Evolutionary conservation across 768 basidiomycete genomes (phyloP).

Genomic region (Macrolepiota dolichaula): DNA sequence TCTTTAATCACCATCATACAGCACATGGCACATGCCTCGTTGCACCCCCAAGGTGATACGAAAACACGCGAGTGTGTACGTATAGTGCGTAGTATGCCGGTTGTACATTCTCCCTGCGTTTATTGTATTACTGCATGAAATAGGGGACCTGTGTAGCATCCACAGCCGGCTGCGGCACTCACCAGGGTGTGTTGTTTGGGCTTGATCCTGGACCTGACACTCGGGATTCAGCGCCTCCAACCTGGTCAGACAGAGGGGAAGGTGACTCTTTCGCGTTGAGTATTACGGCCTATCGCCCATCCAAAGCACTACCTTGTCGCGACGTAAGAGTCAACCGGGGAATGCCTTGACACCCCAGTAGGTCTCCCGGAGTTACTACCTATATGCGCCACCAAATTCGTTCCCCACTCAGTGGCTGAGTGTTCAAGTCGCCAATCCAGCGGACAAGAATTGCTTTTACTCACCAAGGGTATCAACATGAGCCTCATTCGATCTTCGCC

Average conservation of each 20-base stretch:
- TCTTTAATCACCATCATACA: neutral
- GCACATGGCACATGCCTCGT: slow-evolving; percentile 1
- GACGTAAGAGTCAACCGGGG: neutral
- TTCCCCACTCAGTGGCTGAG: neutral
- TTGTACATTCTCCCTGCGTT: neutral
- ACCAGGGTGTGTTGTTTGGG: neutral
- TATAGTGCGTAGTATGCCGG: neutral
- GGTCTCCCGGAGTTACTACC: neutral
- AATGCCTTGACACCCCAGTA: neutral
- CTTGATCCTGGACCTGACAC: neutral
- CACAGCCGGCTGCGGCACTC: neutral
- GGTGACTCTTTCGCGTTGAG: neutral
- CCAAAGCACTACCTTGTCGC: neutral
- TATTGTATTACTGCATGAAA: neutral
- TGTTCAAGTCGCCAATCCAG: neutral
- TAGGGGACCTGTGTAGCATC: neutral
- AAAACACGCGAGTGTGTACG: neutral
- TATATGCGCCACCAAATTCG: neutral
- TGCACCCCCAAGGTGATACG: neutral
- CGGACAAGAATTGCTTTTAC: neutral
- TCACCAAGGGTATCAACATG: neutral
- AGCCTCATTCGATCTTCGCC: neutral
- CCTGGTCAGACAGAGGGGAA: neutral
- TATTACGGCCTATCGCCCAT: neutral
- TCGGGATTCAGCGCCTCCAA: neutral